These are phyloP conservation scores for Tylopilus felleus DNA, from an alignment of 768 basidiomycete genomes.

Conservation along the genomic window DNA sequence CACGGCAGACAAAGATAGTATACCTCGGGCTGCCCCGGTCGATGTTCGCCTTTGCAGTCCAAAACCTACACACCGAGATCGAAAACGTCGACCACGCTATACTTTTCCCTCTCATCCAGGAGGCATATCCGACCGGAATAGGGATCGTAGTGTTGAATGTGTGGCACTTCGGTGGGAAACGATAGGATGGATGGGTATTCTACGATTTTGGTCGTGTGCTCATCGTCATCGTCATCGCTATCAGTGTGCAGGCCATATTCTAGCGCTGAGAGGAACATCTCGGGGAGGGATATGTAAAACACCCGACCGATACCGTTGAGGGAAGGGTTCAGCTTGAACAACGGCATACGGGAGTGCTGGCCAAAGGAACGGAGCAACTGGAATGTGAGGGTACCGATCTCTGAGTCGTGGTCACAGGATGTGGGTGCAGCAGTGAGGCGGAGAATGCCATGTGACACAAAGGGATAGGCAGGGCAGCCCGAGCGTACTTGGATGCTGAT, in stretches of 20 bases:
- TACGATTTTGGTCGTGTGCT: background rate
- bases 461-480: background rate
- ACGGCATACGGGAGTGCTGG: background rate
- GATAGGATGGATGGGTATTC: conserved; percentile 7
- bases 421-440: background rate
- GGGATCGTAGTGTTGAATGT: conserved; percentile 20
- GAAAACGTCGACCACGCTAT: conserved; percentile 11
- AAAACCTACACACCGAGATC: conserved; percentile 13
- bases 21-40: no score
- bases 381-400: conserved; percentile 12
- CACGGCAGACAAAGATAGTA: no score
- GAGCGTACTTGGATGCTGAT: conserved; percentile 4
- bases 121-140: conserved; percentile 21
- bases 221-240: no score
- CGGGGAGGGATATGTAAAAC: background rate
- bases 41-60: no score
- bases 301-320: conserved; percentile 13
- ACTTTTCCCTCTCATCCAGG: background rate
- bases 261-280: background rate
- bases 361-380: background rate
- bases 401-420: background rate
- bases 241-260: conserved; percentile 9
- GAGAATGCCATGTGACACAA: conserved; percentile 7
- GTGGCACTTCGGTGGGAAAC: background rate
- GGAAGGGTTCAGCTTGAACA: background rate